phyloP scores from a whole-genome alignment of 306 rosid species.

The Cucurbita maxima region DNA sequence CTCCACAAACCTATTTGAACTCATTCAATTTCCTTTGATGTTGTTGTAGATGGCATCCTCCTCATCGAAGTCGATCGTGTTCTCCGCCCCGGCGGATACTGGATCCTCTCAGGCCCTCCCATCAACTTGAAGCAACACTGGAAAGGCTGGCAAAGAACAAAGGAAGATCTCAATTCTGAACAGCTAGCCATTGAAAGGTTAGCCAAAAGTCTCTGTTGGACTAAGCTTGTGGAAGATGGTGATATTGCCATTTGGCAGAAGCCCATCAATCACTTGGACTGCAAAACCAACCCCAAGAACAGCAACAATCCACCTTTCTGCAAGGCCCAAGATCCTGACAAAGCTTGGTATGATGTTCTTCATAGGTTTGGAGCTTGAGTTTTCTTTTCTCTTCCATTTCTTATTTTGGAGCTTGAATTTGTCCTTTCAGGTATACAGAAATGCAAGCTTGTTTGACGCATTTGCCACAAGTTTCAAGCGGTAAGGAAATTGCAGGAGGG shows the following conservation, averaged over 20 bases:
- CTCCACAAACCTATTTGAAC: too few relatives aligned
- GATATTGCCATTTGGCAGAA: slow-evolving; percentile 81
- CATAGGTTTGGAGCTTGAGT: not conserved
- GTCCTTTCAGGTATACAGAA: slow-evolving; percentile 42
- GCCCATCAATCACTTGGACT: slow-evolving; percentile 40
- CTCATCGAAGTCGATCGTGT: slow-evolving; percentile 57
- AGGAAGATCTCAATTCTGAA: slow-evolving; percentile 49
- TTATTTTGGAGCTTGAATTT: not conserved
- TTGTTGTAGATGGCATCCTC: slow-evolving; percentile 35
- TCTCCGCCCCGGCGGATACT: slow-evolving; percentile 63
- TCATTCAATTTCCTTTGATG: not conserved
- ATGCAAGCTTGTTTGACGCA: slow-evolving; percentile 62
- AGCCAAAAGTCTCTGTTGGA: slow-evolving; percentile 68
- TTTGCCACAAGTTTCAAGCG: slow-evolving; percentile 43
- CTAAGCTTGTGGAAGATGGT: slow-evolving; percentile 36
- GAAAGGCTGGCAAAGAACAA: slow-evolving; percentile 69
- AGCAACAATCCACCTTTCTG: slow-evolving; percentile 30
- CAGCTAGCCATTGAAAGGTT: slow-evolving; percentile 49
- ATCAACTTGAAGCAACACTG: slow-evolving; percentile 42
- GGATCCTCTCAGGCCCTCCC: slow-evolving; percentile 81
- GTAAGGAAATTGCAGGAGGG: slow-evolving; percentile 53
- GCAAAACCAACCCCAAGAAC: slow-evolving; percentile 26
- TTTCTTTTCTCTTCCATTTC: not conserved
- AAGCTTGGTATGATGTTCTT: slow-evolving; percentile 37
- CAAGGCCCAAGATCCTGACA: slow-evolving; percentile 29